Conservation (phyloP, 2,329 filamentous ascomycete genomes). For the Penicillium occitanis region DNA sequence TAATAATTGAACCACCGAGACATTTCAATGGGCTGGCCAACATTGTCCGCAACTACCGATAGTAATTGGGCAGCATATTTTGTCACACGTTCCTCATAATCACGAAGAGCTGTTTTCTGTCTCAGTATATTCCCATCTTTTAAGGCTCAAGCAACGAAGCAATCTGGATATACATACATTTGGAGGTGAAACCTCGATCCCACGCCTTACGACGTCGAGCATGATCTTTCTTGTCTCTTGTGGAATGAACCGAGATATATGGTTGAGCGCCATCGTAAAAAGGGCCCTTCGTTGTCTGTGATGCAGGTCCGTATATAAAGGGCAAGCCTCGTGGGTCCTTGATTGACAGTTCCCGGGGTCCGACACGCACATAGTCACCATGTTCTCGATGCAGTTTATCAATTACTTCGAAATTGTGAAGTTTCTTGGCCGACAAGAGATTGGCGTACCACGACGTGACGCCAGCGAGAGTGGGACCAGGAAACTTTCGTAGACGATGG, state of each 20-base stretch:
- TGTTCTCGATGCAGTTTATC: slow-evolving; percentile 19
- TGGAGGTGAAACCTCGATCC: slow-evolving; percentile 33
- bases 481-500: slow-evolving; percentile 29
- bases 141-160: too few species aligned
- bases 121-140: not conserved
- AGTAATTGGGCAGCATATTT: slow-evolving; percentile 20
- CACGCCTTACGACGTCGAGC: slow-evolving; percentile 16
- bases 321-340: slow-evolving; percentile 18
- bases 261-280: slow-evolving; percentile 20
- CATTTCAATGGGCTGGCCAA: slow-evolving; percentile 22
- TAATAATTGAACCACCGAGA: slow-evolving; percentile 29
- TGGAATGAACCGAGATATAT: slow-evolving; percentile 20
- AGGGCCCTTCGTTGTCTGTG: slow-evolving; percentile 19
- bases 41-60: slow-evolving; percentile 10
- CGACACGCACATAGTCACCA: slow-evolving; percentile 21
- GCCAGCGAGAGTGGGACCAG: slow-evolving; percentile 28
- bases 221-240: slow-evolving; percentile 22
- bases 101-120: slow-evolving; percentile 15
- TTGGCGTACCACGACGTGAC: slow-evolving; percentile 27
- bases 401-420: slow-evolving; percentile 30
- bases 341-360: slow-evolving; percentile 20
- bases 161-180: slow-evolving; percentile 24
- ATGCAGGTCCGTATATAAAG: slow-evolving; percentile 18
- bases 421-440: slow-evolving; percentile 21
- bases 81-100: slow-evolving; percentile 20